A percentile compares a stretch with the other conserved stretches of the same genome.
Conservation (phyloP, 2,329 filamentous ascomycete species). For the Fusarium irregulare region DNA sequence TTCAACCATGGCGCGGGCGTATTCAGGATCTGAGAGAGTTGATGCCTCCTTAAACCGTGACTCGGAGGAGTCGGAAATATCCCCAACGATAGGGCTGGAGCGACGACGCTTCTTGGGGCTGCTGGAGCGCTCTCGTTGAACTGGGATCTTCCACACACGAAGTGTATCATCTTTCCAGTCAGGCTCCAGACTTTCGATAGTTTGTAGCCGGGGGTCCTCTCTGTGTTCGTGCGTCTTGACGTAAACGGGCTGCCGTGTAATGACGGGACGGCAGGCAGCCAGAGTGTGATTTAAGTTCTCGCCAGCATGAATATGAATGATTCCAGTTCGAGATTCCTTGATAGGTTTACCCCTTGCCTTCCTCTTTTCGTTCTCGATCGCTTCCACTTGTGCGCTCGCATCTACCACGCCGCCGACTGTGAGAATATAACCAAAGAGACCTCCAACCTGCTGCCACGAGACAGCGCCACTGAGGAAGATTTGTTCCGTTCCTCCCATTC, state of each 20-base stretch:
- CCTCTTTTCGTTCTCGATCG: constrained; percentile 55
- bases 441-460: constrained; percentile 81
- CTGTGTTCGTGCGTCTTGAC: constrained; percentile 77
- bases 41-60: constrained; percentile 31
- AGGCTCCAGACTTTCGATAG: constrained; percentile 58
- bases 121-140: constrained; percentile 47
- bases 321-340: constrained; percentile 41
- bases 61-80: not conserved
- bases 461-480: constrained; percentile 85
- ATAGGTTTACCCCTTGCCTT: constrained; percentile 53
- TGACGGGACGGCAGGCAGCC: constrained; percentile 84
- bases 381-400: constrained; percentile 56
- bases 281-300: constrained; percentile 83
- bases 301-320: constrained; percentile 78
- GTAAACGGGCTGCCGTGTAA: constrained; percentile 85
- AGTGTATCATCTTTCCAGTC: constrained; percentile 82
- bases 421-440: constrained; percentile 85
- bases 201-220: constrained; percentile 52
- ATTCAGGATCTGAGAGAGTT: constrained; percentile 46
- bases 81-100: constrained; percentile 33
- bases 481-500: constrained; percentile 74
- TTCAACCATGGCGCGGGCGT: constrained; percentile 50
- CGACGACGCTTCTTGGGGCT: constrained; percentile 52
- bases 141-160: constrained; percentile 84
- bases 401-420: constrained; percentile 79